Evolutionary conservation across 768 basidiomycete genomes (phyloP).

Genomic region (Clathrus columnatus): DNA sequence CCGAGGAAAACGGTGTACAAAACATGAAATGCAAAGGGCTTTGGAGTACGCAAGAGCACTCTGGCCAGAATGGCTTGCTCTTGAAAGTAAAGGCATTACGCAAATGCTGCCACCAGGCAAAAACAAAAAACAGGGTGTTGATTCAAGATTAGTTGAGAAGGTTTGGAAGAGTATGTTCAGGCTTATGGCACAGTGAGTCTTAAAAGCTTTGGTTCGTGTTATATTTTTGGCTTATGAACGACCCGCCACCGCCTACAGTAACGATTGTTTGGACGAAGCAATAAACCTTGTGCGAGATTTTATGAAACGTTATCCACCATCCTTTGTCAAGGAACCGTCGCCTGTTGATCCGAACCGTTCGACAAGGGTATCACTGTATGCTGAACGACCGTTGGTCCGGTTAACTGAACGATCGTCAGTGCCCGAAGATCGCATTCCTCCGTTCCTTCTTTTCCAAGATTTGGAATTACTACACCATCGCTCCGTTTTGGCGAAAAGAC

Average conservation of each 20-base stretch:
- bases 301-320: slow-evolving; percentile 54
- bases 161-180: slow-evolving; percentile 64
- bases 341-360: slow-evolving; percentile 42
- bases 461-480: slow-evolving; percentile 73
- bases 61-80: slow-evolving; percentile 55
- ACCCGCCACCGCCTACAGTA: slow-evolving; percentile 27
- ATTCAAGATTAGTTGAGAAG: slow-evolving; percentile 52
- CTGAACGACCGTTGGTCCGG: slow-evolving; percentile 59
- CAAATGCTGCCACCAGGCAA: background rate
- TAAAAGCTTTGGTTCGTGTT: background rate
- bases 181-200: slow-evolving; percentile 49
- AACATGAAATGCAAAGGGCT: slow-evolving; percentile 40
- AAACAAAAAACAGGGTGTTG: background rate
- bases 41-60: slow-evolving; percentile 47
- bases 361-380: slow-evolving; percentile 47
- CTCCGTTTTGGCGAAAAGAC: slow-evolving; percentile 35
- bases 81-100: slow-evolving; percentile 33
- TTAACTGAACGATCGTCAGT: slow-evolving; percentile 49
- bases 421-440: slow-evolving; percentile 74
- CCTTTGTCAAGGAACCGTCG: slow-evolving; percentile 32
- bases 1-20: slow-evolving; percentile 17
- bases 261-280: slow-evolving; percentile 31
- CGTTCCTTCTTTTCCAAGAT: slow-evolving; percentile 67
- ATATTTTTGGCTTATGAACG: slow-evolving; percentile 23
- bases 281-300: slow-evolving; percentile 53